phyloP scores from a whole-genome alignment of 1,284 basidiomycete species.

The Termitomyces sp. region DNA sequence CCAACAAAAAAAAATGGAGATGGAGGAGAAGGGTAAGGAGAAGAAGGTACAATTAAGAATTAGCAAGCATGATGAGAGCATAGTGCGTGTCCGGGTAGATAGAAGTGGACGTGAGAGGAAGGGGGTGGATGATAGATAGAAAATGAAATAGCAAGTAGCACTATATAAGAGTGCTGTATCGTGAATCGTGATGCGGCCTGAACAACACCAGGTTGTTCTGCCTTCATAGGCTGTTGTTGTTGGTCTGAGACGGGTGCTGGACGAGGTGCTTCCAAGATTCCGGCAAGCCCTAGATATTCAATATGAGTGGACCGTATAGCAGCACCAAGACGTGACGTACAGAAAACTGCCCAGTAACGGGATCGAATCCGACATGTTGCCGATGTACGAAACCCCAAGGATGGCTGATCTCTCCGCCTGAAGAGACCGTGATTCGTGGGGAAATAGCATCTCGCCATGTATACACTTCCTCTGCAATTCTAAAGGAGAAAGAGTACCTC shows the following conservation, averaged over 20 bases:
- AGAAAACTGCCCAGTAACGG: conserved; percentile 24
- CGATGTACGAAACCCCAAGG: conserved; percentile 30
- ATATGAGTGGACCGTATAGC: not conserved
- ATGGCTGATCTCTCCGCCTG: conserved; percentile 20
- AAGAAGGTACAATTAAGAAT: not conserved
- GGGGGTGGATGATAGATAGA: not conserved
- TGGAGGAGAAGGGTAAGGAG: no score
- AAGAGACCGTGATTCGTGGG: conserved; percentile 18
- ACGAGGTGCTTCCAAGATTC: conserved; percentile 20
- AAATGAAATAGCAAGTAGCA: not conserved
- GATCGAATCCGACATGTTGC: conserved; percentile 29
- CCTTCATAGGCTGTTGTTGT: not conserved
- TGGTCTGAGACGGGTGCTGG: conserved; percentile 1
- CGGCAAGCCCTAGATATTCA: conserved; percentile 17
- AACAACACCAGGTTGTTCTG: conserved; percentile 4
- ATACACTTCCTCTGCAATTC: conserved; percentile 23
- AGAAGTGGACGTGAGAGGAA: not conserved
- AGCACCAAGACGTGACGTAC: conserved; percentile 17
- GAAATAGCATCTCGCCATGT: conserved; percentile 27
- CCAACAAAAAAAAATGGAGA: not conserved
- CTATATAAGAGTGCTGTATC: not conserved
- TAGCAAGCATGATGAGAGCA: not conserved
- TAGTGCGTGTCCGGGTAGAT: not conserved
- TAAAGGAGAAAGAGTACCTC: conserved; percentile 30
- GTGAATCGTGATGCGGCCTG: not conserved